phyloP scores from a whole-genome alignment of 495 filamentous ascomycete species.

The Jackrogersella minutella region DNA sequence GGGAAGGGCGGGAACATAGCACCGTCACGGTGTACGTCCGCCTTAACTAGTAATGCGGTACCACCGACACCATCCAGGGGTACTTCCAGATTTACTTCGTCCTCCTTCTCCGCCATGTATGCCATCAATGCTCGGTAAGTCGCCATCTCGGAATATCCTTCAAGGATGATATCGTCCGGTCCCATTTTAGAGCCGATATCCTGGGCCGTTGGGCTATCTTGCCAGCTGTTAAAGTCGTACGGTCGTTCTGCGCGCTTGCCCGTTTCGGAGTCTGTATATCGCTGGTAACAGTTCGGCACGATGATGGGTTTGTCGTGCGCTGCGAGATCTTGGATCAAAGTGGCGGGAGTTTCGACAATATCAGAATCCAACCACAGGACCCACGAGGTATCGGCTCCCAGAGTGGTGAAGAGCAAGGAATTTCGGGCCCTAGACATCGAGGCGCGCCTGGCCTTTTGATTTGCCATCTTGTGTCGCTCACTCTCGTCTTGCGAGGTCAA shows the following conservation, averaged over 20 bases:
- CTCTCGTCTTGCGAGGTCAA: slow-evolving; percentile 81
- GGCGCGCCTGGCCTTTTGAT: slow-evolving; percentile 85
- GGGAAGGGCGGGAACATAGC: slow-evolving; percentile 98
- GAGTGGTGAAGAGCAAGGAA: slow-evolving; percentile 93
- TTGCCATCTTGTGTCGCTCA: slow-evolving; percentile 86
- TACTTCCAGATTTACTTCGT: slow-evolving; percentile 68
- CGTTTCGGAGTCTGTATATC: slow-evolving; percentile 76
- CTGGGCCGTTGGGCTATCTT: slow-evolving; percentile 80
- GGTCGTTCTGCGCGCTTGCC: slow-evolving; percentile 76
- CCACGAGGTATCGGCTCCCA: slow-evolving; percentile 94
- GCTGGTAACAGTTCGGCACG: slow-evolving; percentile 95
- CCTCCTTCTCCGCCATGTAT: slow-evolving; percentile 69
- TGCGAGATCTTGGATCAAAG: slow-evolving; percentile 92
- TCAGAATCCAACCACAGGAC: slow-evolving; percentile 96
- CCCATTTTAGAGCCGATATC: slow-evolving; percentile 80
- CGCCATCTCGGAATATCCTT: slow-evolving; percentile 90
- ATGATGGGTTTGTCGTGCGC: slow-evolving; percentile 85
- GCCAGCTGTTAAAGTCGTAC: slow-evolving; percentile 98
- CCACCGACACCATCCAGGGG: slow-evolving; percentile 92
- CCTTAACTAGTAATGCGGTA: slow-evolving; percentile 92
- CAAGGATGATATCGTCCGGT: slow-evolving; percentile 86
- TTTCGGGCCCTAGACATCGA: slow-evolving; percentile 95
- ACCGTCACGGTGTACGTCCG: slow-evolving; percentile 95
- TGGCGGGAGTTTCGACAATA: slow-evolving; percentile 85
- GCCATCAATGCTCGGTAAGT: slow-evolving; percentile 94